These are phyloP conservation scores for Colletotrichum higginsianum DNA, from an alignment of 2,329 filamentous ascomycete species.

Conservation along the genomic window DNA sequence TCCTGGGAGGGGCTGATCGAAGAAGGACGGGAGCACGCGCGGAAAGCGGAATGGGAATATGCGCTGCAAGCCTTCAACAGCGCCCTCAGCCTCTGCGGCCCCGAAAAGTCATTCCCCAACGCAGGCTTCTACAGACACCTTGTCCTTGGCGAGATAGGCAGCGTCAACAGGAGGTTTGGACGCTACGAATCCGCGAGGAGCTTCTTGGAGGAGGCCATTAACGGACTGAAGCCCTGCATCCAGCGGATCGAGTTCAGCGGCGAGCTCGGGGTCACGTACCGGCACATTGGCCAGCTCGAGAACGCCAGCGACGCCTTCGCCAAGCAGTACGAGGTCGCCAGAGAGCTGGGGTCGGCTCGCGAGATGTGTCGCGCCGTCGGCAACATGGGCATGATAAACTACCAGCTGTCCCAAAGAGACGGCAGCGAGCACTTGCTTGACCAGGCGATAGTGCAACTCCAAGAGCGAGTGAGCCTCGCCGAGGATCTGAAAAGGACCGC, in stretches of 20 bases:
- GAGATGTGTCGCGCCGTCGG: constrained; percentile 52
- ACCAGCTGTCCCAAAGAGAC: constrained; percentile 49
- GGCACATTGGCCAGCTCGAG: constrained; percentile 48
- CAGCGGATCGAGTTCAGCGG: constrained; percentile 47
- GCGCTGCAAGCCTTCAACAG: constrained; percentile 45
- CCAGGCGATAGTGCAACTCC: constrained; percentile 46
- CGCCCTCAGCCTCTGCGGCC: constrained; percentile 46
- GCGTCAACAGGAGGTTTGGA: constrained; percentile 50
- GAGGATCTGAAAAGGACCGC: constrained; percentile 1
- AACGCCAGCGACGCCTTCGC: constrained; percentile 48
- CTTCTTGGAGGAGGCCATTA: constrained; percentile 45
- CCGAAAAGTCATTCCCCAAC: constrained; percentile 28
- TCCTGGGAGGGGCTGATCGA: constrained; percentile 44
- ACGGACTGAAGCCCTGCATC: constrained; percentile 36
- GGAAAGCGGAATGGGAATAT: constrained; percentile 44
- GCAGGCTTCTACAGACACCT: constrained; percentile 42
- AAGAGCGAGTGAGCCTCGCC: constrained; percentile 23
- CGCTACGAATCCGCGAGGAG: constrained; percentile 47
- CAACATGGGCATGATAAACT: constrained; percentile 55
- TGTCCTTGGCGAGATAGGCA: constrained; percentile 48
- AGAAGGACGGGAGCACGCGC: constrained; percentile 40
- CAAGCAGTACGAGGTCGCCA: constrained; percentile 50
- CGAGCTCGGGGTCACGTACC: constrained; percentile 53
- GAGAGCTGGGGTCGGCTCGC: constrained; percentile 43
- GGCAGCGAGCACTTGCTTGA: constrained; percentile 45